Evolutionary conservation across 768 basidiomycete species (phyloP).

Genomic region (Ramaria sp.): DNA sequence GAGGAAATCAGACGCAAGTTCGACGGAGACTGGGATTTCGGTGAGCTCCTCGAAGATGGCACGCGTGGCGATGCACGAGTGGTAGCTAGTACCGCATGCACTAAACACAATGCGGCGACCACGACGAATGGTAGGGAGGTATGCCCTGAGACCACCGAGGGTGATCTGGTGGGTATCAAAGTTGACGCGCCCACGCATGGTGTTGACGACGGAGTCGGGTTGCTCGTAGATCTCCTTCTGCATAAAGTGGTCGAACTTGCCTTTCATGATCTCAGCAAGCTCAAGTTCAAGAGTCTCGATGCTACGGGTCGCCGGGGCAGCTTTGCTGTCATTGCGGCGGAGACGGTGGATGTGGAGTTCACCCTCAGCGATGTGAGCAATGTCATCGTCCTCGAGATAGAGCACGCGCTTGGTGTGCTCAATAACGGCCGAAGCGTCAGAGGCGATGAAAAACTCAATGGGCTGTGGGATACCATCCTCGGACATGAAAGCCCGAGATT

Average conservation of each 20-base stretch:
- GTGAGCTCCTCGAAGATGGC: slow-evolving; percentile 98
- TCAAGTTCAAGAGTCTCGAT: slow-evolving; percentile 99
- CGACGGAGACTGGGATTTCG: slow-evolving; percentile 95
- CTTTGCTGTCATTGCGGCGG: slow-evolving; percentile 63
- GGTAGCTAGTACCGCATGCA: slow-evolving; percentile 98
- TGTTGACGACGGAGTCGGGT: slow-evolving; percentile 98
- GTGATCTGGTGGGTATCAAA: slow-evolving; percentile 89
- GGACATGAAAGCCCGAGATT: slow-evolving; percentile 96
- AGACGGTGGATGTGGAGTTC: slow-evolving; percentile 98
- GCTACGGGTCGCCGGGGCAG: slow-evolving; percentile 65
- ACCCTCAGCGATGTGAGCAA: slow-evolving; percentile 94
- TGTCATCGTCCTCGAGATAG: slow-evolving; percentile 98
- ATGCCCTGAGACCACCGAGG: slow-evolving; percentile 89
- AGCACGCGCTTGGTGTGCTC: slow-evolving; percentile 99
- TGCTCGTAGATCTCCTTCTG: slow-evolving; percentile 99
- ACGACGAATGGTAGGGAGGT: slow-evolving; percentile 91
- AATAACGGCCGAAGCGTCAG: slow-evolving; percentile 90
- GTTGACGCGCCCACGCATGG: slow-evolving; percentile 99
- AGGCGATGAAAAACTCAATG: slow-evolving; percentile 99
- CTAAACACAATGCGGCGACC: slow-evolving; percentile 92
- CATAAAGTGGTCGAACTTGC: slow-evolving; percentile 99
- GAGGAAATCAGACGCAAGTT: slow-evolving; percentile 95
- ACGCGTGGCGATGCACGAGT: slow-evolving; percentile 92
- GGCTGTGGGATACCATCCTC: slow-evolving; percentile 98
- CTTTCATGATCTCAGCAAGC: slow-evolving; percentile 99